Base-by-base conservation (phyloP, 441 rosid genomes). In the Populus hybrid region DNA sequence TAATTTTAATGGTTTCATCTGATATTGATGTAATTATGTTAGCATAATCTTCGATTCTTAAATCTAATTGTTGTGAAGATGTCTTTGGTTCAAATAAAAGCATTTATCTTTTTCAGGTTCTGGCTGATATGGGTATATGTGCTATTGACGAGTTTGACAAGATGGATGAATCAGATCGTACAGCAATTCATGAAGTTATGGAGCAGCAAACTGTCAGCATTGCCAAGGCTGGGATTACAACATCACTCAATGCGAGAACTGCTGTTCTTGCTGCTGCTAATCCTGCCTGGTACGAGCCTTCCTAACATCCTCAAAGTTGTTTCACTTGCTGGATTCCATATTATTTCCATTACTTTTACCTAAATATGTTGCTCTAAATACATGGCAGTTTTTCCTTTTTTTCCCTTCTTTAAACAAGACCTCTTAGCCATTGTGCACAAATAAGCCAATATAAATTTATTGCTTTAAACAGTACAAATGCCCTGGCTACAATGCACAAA, bases 151-250 rank as follows among this genome's bases (percentile, higher is more conserved):
- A 97, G 86, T 97, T 97, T 82, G 99, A 97, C 85, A 97, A 97
- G 91, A 97, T 97, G 99, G 99, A 97, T 78, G 99, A 97, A 84
- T 95, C 93, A 30, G 99, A 97, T 87, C 96, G 99, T 72, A 97
- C 99, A 57, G 97, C 99, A 30, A 97, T 97, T 78, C 99, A 97
- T 80, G 99, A 97, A 84, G 99, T 97, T 73, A 97, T 95, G 99
- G 99, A 93, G 88, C 99, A 95, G 90, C 99, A 97, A 87, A 95
- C 99, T 75, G 99, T 97, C 63, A 97, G 99, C 90, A 97, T 97
- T 82, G 99, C 99, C 18, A 97, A 97, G 88, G 99, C 99, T 82
- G 99, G 99, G 84, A 95, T 97, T 73, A 95, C 99, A 50, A 97
- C 99, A n/a, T 95, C 99, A 38, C 82, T 97, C 79, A 95, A 97